Percentiles rank a stretch among this genome's conserved stretches.
These are phyloP conservation scores for Rhodotorula sphaerocarpa DNA, from an alignment of 768 basidiomycete species.

Conservation along the genomic window DNA sequence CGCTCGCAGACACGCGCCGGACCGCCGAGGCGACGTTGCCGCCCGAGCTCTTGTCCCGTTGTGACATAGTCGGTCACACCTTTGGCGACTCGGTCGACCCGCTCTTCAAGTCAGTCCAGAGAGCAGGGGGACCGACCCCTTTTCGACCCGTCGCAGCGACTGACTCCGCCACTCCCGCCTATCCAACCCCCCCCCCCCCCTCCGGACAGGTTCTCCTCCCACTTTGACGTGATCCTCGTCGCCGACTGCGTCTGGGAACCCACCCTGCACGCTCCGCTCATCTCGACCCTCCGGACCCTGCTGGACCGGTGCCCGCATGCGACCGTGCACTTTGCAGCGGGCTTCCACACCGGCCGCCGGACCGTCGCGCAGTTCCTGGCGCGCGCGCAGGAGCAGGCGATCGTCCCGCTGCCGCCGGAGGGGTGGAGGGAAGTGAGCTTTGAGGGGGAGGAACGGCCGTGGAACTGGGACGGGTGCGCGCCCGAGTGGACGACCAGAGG, in stretches of 20 bases:
- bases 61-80: not conserved
- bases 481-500: too few species aligned
- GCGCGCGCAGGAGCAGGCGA: not conserved
- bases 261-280: not conserved
- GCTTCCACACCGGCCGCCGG: conserved; percentile 14
- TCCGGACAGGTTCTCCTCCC: not conserved
- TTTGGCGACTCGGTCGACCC: not conserved
- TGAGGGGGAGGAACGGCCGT: conserved; percentile 3
- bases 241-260: conserved; percentile 24
- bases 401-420: not conserved
- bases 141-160: not conserved
- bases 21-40: not conserved
- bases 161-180: not conserved
- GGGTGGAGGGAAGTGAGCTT: conserved; percentile 7
- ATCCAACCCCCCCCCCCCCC: too few species aligned
- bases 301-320: not conserved
- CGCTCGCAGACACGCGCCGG: not conserved
- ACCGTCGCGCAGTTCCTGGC: conserved; percentile 7
- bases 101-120: not conserved
- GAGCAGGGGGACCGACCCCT: too few species aligned
- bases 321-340: not conserved
- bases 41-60: rapidly evolving
- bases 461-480: not conserved
- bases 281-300: not conserved
- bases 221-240: conserved; percentile 19